Evolutionary conservation across 2,329 filamentous ascomycete genomes (phyloP), one percentile per base, ranked within the genome.

Genomic region (Fusarium sp.): DNA sequence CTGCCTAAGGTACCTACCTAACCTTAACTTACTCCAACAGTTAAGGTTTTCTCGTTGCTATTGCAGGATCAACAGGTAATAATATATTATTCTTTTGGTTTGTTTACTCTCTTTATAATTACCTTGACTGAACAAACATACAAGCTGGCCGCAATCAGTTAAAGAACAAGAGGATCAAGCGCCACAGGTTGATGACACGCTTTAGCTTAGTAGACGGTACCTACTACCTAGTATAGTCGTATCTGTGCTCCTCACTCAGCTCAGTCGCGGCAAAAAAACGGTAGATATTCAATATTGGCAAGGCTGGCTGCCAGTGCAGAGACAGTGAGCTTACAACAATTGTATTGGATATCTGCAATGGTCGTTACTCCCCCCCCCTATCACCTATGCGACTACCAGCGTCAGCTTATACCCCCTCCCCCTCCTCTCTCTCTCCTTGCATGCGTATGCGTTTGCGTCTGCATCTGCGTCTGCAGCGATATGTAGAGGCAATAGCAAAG

Each of bases 401-500:
- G 57, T 62, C 57, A 62, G 59, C 59, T 62, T 62, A 55, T 62
- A 55, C 50, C 37, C 37, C 37, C 37, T 38, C 56, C 47, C 23
- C 23, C 23, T 23, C 6, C 23, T 23, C 23, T 50, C 33, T 50
- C 33, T 37, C 31, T 49, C 16, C 47, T 13, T 44, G 28, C 46
- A 62, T 55, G 46, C 34, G 40, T 41, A 53, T 62, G 46, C 57
- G 30, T 53, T n/a, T 38, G 16, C 41, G 42, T 20, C 41, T 23
- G 20, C 40, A 28, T 20, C 41, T 23, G 20, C 40, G 37, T 30
- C 31, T 57, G 45, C 37, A 31, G 38, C 18, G 26, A 26, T 49
- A 33, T 55, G 49, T 42, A 38, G 31, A 31, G 36, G 30, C 16
- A 41, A 23, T 23, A 23, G n/a, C 36, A 36, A 44, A 42, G 34